phyloP scores from a whole-genome alignment of 768 basidiomycete genomes.

The Epithele typhae region DNA sequence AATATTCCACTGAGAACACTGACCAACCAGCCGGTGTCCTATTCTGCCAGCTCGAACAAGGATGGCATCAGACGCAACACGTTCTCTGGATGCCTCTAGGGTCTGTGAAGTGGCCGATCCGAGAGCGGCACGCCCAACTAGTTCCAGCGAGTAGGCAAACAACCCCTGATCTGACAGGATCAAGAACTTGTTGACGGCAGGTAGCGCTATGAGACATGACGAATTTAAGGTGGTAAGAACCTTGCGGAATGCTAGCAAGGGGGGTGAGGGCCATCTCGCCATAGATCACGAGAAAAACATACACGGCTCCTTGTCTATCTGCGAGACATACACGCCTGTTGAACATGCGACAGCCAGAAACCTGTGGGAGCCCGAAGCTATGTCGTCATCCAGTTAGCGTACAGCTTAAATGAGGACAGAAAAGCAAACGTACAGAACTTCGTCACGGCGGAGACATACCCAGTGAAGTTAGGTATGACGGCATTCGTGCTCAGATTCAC shows the following conservation, averaged over 20 bases:
- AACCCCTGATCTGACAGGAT: constrained; percentile 57
- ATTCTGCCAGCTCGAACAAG: constrained; percentile 57
- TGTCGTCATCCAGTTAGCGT: not conserved
- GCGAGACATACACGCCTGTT: constrained; percentile 66
- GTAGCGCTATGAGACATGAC: constrained; percentile 53
- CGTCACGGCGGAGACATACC: constrained; percentile 54
- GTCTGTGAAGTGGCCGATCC: constrained; percentile 42
- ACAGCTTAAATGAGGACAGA: not conserved
- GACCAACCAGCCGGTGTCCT: constrained; percentile 53
- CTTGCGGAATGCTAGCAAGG: constrained; percentile 54
- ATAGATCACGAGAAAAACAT: no score
- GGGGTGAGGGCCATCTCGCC: no score
- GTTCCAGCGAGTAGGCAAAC: constrained; percentile 64
- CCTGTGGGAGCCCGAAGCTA: constrained; percentile 42
- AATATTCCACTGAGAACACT: constrained; percentile 12
- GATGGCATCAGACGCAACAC: constrained; percentile 53
- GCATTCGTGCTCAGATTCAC: not conserved
- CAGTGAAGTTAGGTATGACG: constrained; percentile 40
- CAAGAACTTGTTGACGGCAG: constrained; percentile 60
- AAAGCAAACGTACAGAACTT: constrained; percentile 52
- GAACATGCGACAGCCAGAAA: constrained; percentile 64
- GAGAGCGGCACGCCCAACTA: constrained; percentile 56
- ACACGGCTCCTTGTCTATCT: no score
- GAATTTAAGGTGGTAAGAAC: constrained; percentile 50
- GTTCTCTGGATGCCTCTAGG: constrained; percentile 58